Evolutionary conservation across 2,329 filamentous ascomycete genomes (phyloP).

Genomic region (Alternaria dauci): DNA sequence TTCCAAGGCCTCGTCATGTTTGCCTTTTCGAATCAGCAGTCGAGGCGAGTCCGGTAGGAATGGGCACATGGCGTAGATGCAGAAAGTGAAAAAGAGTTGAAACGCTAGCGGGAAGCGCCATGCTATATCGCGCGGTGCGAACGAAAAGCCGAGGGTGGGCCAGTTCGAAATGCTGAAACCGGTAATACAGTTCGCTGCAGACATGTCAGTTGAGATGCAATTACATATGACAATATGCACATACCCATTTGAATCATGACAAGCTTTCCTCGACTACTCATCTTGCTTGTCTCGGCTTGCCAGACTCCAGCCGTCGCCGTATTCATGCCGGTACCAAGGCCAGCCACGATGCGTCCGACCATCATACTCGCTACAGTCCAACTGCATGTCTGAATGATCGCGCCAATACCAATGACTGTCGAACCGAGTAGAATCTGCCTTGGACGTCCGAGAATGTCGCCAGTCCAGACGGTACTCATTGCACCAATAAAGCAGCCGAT

Average conservation of each 20-base stretch:
- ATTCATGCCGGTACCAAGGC: conserved; percentile 58
- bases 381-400: conserved; percentile 49
- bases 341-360: conserved; percentile 54
- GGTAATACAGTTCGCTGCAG: conserved; percentile 52
- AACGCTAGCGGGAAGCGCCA: conserved; percentile 63
- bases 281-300: conserved; percentile 59
- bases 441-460: conserved; percentile 67
- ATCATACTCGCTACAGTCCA: conserved; percentile 51
- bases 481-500: conserved; percentile 58
- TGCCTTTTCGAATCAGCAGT: conserved; percentile 62
- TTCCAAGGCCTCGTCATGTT: conserved; percentile 54
- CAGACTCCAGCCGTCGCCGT: conserved; percentile 60
- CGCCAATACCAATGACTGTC: conserved; percentile 50
- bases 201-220: neutral
- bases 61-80: conserved; percentile 61
- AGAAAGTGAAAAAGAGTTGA: conserved; percentile 66
- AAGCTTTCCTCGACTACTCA: conserved; percentile 56
- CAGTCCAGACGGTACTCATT: conserved; percentile 56
- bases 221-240: neutral
- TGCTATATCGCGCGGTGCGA: conserved; percentile 46
- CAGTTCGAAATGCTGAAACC: conserved; percentile 57
- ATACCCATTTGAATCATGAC: conserved; percentile 57
- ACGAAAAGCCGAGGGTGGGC: conserved; percentile 55
- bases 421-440: conserved; percentile 66
- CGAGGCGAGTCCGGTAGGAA: conserved; percentile 55